A percentile compares a stretch with the other conserved stretches of the same genome.
Evolutionary conservation across 208 protist genomes (phyloP).

Genomic region (Acanthamoeba healyi): DNA sequence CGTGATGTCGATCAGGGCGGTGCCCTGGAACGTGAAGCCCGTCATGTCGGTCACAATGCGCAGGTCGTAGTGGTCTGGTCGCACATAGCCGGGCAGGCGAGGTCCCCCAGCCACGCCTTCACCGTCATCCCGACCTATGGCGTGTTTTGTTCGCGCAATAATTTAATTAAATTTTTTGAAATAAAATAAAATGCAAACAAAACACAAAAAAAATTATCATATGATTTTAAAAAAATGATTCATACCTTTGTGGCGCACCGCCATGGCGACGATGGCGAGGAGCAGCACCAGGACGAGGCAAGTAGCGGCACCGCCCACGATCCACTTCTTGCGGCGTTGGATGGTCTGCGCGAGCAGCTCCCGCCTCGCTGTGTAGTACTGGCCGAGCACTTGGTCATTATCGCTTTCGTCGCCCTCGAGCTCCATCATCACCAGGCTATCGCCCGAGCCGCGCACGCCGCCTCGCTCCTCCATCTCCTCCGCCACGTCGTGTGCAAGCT

Average conservation of each 20-base stretch:
- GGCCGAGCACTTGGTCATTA: background rate
- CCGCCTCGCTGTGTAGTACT: background rate
- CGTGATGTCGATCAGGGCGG: background rate
- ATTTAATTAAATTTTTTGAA: background rate
- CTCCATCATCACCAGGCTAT: background rate
- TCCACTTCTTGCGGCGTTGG: background rate
- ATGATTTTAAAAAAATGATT: background rate
- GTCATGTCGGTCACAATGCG: conserved; percentile 22
- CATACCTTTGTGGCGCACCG: background rate
- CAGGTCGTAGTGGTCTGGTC: background rate
- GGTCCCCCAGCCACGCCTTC: background rate
- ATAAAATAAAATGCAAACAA: background rate
- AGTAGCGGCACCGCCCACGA: background rate
- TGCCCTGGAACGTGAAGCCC: background rate
- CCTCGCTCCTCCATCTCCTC: background rate
- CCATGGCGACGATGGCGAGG: background rate
- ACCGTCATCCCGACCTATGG: background rate
- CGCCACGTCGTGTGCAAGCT: background rate
- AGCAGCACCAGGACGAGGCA: background rate
- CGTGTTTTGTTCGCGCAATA: background rate
- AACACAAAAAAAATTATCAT: no score
- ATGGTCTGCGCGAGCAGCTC: background rate
- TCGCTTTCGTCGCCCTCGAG: background rate
- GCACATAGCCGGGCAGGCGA: background rate
- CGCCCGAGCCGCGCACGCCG: background rate